Conservation (phyloP, 345 rosid genomes). For the Fremontodendron californicum region DNA sequence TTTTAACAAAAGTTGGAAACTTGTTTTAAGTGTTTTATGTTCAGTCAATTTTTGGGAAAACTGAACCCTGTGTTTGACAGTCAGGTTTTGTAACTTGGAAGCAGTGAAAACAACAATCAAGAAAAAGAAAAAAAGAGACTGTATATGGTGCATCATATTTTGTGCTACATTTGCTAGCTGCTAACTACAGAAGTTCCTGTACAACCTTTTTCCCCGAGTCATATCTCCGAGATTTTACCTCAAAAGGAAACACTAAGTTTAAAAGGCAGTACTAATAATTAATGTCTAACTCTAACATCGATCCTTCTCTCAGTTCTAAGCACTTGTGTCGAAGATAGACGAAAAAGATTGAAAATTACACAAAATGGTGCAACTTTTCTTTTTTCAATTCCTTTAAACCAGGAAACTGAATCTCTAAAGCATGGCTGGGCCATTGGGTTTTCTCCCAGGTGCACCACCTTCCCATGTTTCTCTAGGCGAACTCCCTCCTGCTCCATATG, state of each 20-base stretch:
- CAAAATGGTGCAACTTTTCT: neutral
- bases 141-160: slow-evolving; percentile 10
- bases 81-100: neutral
- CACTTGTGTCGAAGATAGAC: slow-evolving; percentile 1
- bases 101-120: neutral
- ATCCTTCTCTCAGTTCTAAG: slow-evolving; percentile 9
- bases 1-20: neutral
- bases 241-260: neutral
- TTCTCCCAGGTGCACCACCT: slow-evolving; percentile 29
- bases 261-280: neutral
- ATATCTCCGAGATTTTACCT: neutral
- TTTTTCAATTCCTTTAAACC: neutral
- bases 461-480: slow-evolving; percentile 40
- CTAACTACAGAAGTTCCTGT: slow-evolving; percentile 7
- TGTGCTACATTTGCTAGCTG: slow-evolving; percentile 9
- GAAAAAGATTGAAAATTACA: neutral
- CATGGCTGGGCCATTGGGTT: slow-evolving; percentile 24
- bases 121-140: neutral
- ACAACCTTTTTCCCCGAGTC: slow-evolving; percentile 10
- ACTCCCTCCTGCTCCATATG: slow-evolving; percentile 28
- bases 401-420: slow-evolving; percentile 17
- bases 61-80: neutral
- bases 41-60: neutral
- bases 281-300: slow-evolving; percentile 6
- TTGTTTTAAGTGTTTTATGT: neutral